Percentiles rank a stretch among this genome's conserved stretches.
phyloP scores from a whole-genome alignment of 495 filamentous ascomycete genomes.

The Aspergillus biplanus region DNA sequence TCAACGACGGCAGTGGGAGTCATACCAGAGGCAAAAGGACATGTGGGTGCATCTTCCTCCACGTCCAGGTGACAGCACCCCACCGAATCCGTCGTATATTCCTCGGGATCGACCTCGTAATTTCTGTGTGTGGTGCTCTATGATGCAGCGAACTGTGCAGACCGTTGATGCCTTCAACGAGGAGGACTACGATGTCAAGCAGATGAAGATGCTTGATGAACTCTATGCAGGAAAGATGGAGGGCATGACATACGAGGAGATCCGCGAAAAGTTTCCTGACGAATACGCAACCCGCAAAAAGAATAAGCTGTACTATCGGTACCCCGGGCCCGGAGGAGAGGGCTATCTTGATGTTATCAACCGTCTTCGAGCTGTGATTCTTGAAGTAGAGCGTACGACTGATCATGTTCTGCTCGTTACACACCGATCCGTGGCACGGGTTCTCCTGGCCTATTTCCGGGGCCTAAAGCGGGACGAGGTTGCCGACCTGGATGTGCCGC shows the following conservation, averaged over 20 bases:
- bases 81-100: constrained; percentile 85
- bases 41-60: constrained; percentile 77
- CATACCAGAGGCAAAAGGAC: constrained; percentile 73
- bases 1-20: constrained; percentile 75
- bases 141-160: constrained; percentile 85
- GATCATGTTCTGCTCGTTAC: constrained; percentile 91
- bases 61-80: constrained; percentile 84
- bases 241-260: constrained; percentile 91
- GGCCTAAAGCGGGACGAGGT: constrained; percentile 88
- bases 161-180: constrained; percentile 89
- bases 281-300: constrained; percentile 74
- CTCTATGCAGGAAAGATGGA: constrained; percentile 91
- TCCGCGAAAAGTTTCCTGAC: constrained; percentile 69
- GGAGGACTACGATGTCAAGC: constrained; percentile 96
- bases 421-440: constrained; percentile 86
- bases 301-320: constrained; percentile 91
- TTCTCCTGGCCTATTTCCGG: constrained; percentile 94
- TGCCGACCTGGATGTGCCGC: constrained; percentile 86
- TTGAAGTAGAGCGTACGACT: constrained; percentile 94
- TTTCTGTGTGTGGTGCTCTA: constrained; percentile 98
- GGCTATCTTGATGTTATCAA: constrained; percentile 97
- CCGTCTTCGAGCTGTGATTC: constrained; percentile 90
- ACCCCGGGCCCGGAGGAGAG: constrained; percentile 93
- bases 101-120: constrained; percentile 68
- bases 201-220: constrained; percentile 98